Conservation (phyloP, 176 grass and related monocot species). For the Carex myosuroides region DNA sequence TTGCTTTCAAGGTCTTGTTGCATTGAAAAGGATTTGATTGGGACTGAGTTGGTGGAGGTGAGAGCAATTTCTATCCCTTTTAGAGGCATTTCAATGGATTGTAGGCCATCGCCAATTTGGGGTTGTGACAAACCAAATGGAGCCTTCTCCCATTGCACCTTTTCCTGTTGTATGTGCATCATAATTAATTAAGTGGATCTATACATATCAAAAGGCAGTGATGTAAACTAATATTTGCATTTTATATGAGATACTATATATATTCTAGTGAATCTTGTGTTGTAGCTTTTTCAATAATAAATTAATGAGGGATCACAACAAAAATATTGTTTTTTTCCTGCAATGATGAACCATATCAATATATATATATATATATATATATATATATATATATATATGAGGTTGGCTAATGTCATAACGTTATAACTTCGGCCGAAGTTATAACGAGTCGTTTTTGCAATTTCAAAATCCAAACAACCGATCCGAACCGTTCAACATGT, state of each 20-base stretch:
- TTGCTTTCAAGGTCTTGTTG: slow-evolving; percentile 6
- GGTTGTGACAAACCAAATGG: slow-evolving; percentile 8
- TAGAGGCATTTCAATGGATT: slow-evolving; percentile 48
- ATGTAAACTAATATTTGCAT: background rate
- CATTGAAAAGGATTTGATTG: background rate
- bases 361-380: no score
- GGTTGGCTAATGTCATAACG: no score
- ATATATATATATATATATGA: no score
- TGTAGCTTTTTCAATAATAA: background rate
- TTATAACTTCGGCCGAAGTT: no score
- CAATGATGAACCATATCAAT: background rate
- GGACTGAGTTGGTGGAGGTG: background rate
- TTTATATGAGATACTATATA: background rate
- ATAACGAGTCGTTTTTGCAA: no score
- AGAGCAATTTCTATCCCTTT: slow-evolving; percentile 64
- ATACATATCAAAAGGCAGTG: background rate
- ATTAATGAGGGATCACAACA: background rate
- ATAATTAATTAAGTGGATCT: background rate
- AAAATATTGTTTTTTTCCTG: background rate
- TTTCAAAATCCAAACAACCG: no score
- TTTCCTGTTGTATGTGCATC: slow-evolving; percentile 28
- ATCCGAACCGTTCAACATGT: no score
- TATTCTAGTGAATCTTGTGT: background rate
- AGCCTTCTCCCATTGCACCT: slow-evolving; percentile 51
- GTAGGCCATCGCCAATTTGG: background rate